Conservation (phyloP, 306 rosid species). For the Fagus crenata region DNA sequence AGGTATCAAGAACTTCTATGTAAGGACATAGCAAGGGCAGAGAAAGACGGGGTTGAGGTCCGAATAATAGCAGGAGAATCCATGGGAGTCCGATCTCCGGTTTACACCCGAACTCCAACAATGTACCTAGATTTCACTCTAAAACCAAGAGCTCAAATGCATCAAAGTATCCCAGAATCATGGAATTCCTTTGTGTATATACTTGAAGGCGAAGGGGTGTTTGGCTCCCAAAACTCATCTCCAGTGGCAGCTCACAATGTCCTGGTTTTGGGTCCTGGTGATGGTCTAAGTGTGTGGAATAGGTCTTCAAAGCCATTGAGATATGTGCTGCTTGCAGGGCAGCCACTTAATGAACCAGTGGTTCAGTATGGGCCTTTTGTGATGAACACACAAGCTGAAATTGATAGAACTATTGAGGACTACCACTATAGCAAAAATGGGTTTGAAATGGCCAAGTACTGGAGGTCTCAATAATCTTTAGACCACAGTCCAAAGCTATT, state of each 20-base stretch:
- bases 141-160: slow-evolving; percentile 54
- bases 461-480: slow-evolving; percentile 59
- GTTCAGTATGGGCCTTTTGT: slow-evolving; percentile 93
- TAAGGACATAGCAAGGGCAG: slow-evolving; percentile 59
- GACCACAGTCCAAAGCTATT: neutral
- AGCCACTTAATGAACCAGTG: slow-evolving; percentile 81
- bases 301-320: slow-evolving; percentile 64
- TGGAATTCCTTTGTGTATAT: slow-evolving; percentile 84
- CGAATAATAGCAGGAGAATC: slow-evolving; percentile 84
- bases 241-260: slow-evolving; percentile 55
- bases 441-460: slow-evolving; percentile 72
- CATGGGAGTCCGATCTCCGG: slow-evolving; percentile 73
- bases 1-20: slow-evolving; percentile 72
- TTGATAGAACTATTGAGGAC: slow-evolving; percentile 73
- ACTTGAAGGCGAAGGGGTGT: slow-evolving; percentile 80
- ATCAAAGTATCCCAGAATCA: slow-evolving; percentile 68
- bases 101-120: slow-evolving; percentile 82
- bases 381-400: slow-evolving; percentile 88
- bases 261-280: slow-evolving; percentile 69
- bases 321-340: slow-evolving; percentile 69
- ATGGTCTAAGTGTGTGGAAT: slow-evolving; percentile 78
- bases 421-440: slow-evolving; percentile 67
- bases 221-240: slow-evolving; percentile 52
- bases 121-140: slow-evolving; percentile 76
- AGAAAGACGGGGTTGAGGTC: slow-evolving; percentile 77